Base-by-base conservation (phyloP, 2,329 filamentous ascomycete species). In the Cladosporium sp. region DNA sequence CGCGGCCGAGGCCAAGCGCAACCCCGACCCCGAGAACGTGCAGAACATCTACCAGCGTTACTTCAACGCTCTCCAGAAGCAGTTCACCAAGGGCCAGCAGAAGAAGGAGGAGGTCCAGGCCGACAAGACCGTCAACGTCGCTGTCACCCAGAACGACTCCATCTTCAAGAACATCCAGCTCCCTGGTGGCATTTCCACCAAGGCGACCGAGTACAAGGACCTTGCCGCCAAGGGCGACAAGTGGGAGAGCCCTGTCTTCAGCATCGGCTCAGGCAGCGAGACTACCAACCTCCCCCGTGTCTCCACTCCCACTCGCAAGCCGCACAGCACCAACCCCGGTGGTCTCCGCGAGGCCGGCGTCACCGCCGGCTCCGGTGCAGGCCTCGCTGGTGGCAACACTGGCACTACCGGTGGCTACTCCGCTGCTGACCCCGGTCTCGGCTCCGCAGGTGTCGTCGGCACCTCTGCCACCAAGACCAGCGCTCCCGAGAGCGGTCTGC, bases 161-260 rank as follows among this genome's bases (percentile, higher is more conserved):
- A 88, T 97, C 57, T 95, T 98, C 84, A 86, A 88, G 63, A 76
- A 92, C 65, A 84, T 98, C 65, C 78, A 84, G 51, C 78, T 98
- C 5, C 90, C 91, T 20, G 87, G 87, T 27, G 91, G 90, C 49
- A 92, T 96, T 67, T 93, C 87, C 59, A 84, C 82, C 73, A 96
- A 95, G 80, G 91, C 92, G 8, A 94, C 88, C 19, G 89, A 95
- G 70, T 97, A 94, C 78, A 88, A 83, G 73, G 83, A 96, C 18
- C 78, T 95, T 51, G 88, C 92, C 7, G 77, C 76, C 58, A 89
- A 93, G 80, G 93, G 93, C 46, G 87, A 95, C 50, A 85, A 83
- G 69, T 98, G 93, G 93, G 86, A 95, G 76, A 94, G 87, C 54
- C 89, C 92, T 8, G 83, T 98, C 62, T 98, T 98, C 75, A 85